phyloP scores from a whole-genome alignment of 192 early-diverging fungal genomes.

The Mortierella antarctica region DNA sequence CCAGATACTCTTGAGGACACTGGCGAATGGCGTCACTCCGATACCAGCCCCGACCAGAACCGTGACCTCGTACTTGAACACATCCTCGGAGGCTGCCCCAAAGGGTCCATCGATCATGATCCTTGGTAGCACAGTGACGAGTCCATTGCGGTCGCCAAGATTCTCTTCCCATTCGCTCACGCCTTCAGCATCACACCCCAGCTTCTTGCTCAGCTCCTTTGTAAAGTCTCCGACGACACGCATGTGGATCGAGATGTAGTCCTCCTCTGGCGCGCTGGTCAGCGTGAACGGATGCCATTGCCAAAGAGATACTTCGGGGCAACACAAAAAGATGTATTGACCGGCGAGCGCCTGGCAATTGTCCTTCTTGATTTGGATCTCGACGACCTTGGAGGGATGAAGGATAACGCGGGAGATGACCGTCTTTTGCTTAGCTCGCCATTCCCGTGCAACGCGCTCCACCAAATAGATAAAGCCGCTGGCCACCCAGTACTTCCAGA shows the following conservation, averaged over 20 bases:
- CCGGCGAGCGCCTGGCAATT: slow-evolving; percentile 66
- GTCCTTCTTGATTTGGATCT: slow-evolving; percentile 75
- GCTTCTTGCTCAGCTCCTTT: slow-evolving; percentile 63
- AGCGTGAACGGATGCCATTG: slow-evolving; percentile 88
- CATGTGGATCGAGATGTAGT: slow-evolving; percentile 79
- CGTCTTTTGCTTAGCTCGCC: slow-evolving; percentile 67
- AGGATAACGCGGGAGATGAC: slow-evolving; percentile 76
- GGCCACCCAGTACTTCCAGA: slow-evolving; percentile 71
- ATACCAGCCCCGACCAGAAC: slow-evolving; percentile 84
- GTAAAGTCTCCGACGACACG: slow-evolving; percentile 85
- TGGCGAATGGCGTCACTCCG: slow-evolving; percentile 83
- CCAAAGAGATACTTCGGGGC: slow-evolving; percentile 74
- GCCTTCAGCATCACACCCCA: slow-evolving; percentile 71
- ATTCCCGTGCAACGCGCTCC: slow-evolving; percentile 71
- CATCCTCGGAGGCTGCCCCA: slow-evolving; percentile 74
- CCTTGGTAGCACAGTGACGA: slow-evolving; percentile 58
- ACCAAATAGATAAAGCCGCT: slow-evolving; percentile 66
- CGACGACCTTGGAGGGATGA: slow-evolving; percentile 78
- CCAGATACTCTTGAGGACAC: slow-evolving; percentile 79
- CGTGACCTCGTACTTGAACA: slow-evolving; percentile 79
- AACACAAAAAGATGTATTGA: slow-evolving; percentile 80
- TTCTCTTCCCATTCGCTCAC: slow-evolving; percentile 44
- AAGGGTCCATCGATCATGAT: slow-evolving; percentile 81
- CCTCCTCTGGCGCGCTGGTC: slow-evolving; percentile 81
- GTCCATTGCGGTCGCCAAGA: slow-evolving; percentile 44